Evolutionary conservation across 1,139 yeast species (phyloP).

Genomic region (Suhomyces yuchorum): DNA sequence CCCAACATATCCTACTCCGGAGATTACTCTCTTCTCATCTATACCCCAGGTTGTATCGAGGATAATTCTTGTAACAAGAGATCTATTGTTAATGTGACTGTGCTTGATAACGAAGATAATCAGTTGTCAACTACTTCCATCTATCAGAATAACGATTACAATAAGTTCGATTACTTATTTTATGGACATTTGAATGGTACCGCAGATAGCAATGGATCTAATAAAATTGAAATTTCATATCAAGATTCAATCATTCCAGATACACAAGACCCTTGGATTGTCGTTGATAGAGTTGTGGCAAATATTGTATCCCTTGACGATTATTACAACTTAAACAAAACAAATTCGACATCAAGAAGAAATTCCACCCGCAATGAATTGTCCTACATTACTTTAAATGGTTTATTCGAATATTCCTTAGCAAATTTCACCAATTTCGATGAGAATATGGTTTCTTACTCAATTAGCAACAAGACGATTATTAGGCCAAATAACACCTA

Average conservation of each 20-base stretch:
- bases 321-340: constrained; percentile 32
- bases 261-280: constrained; percentile 49
- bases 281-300: constrained; percentile 71
- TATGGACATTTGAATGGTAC: constrained; percentile 66
- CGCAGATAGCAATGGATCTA: constrained; percentile 41
- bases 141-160: constrained; percentile 77
- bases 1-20: constrained; percentile 80
- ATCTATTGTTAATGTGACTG: constrained; percentile 77
- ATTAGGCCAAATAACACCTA: constrained; percentile 38
- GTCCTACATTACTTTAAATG: constrained; percentile 52
- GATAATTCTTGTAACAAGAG: constrained; percentile 72
- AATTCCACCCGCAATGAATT: constrained; percentile 24
- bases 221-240: constrained; percentile 52
- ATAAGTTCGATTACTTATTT: constrained; percentile 78
- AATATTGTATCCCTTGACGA: constrained; percentile 54
- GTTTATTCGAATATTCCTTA: constrained; percentile 79
- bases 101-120: constrained; percentile 51
- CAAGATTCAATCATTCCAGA: constrained; percentile 32
- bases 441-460: constrained; percentile 29
- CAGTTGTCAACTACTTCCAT: constrained; percentile 47
- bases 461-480: constrained; percentile 30
- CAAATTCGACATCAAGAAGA: constrained; percentile 27
- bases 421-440: constrained; percentile 62
- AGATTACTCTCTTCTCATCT: constrained; percentile 66
- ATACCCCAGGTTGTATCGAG: constrained; percentile 82